These are phyloP conservation scores for Ceratobasidium sp. DNA, from an alignment of 1,284 basidiomycete species.

Conservation along the genomic window DNA sequence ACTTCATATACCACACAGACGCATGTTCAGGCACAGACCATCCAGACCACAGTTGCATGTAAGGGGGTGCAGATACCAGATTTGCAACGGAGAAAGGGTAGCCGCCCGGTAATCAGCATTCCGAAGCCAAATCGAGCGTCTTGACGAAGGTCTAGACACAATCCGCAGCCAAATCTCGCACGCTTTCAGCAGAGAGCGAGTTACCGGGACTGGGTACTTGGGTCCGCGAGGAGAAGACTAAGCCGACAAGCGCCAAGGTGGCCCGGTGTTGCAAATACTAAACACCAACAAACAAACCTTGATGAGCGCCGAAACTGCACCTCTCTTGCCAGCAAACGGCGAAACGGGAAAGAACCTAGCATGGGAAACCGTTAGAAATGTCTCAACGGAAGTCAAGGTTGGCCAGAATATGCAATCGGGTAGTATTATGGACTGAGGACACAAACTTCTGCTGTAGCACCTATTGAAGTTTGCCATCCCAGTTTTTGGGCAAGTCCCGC, in stretches of 20 bases:
- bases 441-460: background rate
- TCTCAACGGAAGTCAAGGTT: constrained; percentile 13
- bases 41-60: too few relatives aligned
- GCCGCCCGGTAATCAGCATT: too few relatives aligned
- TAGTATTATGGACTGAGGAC: background rate
- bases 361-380: background rate
- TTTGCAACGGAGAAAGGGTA: too few relatives aligned
- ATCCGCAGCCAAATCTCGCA: too few relatives aligned
- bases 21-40: too few relatives aligned
- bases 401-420: background rate
- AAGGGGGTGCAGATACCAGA: too few relatives aligned
- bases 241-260: background rate
- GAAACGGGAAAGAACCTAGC: background rate
- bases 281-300: background rate
- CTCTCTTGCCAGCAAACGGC: constrained; percentile 6
- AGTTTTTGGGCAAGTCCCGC: constrained; percentile 21
- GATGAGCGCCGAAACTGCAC: constrained; percentile 16
- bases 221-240: too few relatives aligned
- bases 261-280: background rate
- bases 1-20: too few relatives aligned
- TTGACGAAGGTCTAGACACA: too few relatives aligned
- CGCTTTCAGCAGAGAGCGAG: too few relatives aligned
- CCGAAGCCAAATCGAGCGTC: too few relatives aligned
- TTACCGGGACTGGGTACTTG: too few relatives aligned
- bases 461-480: constrained; percentile 32